Base-by-base conservation (phyloP, 768 basidiomycete genomes). In the Naganishia onofrii region DNA sequence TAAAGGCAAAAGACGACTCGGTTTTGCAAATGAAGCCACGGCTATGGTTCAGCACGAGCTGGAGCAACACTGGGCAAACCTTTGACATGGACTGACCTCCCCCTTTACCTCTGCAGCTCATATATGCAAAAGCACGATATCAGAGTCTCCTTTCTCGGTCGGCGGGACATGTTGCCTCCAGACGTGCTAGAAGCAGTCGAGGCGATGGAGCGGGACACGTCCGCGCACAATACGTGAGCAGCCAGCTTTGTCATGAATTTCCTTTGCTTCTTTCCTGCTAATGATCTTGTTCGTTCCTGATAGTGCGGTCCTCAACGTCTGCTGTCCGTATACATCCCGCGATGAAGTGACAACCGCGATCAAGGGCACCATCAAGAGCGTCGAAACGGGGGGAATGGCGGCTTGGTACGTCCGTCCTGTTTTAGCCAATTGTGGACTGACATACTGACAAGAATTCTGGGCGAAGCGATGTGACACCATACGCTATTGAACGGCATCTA, bases 301-400 rank as follows among this genome's bases (percentile, higher is more conserved):
- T 72, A 97, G 94, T 36, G 88, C 90, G 0, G 89, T 94, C 31
- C 84, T 98, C 42, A 97, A 98, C 77, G 83, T 98, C 5, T 92
- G 91, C 82, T 92, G 93, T 85, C 89, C 95, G 0, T 99, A 97
- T 76, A 85, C 92, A 5, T 90, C 93, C 1, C 86, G 89, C 32
- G 91, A 99, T 76, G 96, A 99, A 80, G 93, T 98, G 15, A 86
- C 90, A 2, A 86, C 87, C 0, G 91, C 95, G 0, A 86, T 97
- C 2, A 83, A 87, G 71, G 80, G 83, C 0, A 75, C 79, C 13
- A 74, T 82, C 1, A 46, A 72, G 31, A 66, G 74, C 19, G 70
- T 74, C 15, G 44, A 71, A 42, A 68, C 67, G 23, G 68, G 72
- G 46, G 58, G 83, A 82, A 44, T 83, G 87, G 48, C 76, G 32